phyloP scores from a whole-genome alignment of 2,329 filamentous ascomycete genomes.

The Drechslerella coelobrocha region DNA sequence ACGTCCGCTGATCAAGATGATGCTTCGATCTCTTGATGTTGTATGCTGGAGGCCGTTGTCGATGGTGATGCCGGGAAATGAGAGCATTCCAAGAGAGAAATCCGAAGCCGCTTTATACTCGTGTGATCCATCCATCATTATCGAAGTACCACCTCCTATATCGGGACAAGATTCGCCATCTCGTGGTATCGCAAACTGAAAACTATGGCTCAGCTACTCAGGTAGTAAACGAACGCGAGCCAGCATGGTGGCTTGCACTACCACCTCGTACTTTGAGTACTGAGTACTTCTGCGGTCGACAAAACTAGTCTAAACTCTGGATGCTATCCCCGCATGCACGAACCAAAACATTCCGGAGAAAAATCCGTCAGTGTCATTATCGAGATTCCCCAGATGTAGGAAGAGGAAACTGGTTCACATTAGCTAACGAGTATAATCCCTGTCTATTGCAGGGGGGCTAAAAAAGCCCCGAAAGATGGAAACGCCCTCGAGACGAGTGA shows the following conservation, averaged over 20 bases:
- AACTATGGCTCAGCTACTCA: slow-evolving; percentile 2
- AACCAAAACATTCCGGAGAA: slow-evolving; percentile 29
- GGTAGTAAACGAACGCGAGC: slow-evolving; percentile 7
- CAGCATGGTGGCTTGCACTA: too few species aligned
- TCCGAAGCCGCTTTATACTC: slow-evolving; percentile 32
- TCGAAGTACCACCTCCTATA: slow-evolving; percentile 43
- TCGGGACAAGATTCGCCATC: slow-evolving; percentile 26
- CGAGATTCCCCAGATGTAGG: slow-evolving; percentile 40
- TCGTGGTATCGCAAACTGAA: slow-evolving; percentile 30
- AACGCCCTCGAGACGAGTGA: neutral
- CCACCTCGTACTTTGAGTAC: too few species aligned
- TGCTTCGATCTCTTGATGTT: neutral
- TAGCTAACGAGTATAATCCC: slow-evolving; percentile 8
- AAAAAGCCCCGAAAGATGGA: slow-evolving; percentile 41
- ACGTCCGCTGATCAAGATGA: slow-evolving; percentile 9
- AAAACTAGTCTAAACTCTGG: too few species aligned
- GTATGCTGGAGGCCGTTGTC: slow-evolving; percentile 18
- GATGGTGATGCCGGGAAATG: slow-evolving; percentile 24
- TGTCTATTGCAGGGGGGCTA: neutral
- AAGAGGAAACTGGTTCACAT: slow-evolving; percentile 23
- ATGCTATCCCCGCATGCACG: slow-evolving; percentile 21
- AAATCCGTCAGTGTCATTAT: slow-evolving; percentile 1
- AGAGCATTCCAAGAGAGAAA: slow-evolving; percentile 14
- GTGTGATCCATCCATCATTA: slow-evolving; percentile 13
- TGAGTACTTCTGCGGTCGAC: too few species aligned